phyloP scores from a whole-genome alignment of 306 rosid genomes.

The Citrullus amarus region DNA sequence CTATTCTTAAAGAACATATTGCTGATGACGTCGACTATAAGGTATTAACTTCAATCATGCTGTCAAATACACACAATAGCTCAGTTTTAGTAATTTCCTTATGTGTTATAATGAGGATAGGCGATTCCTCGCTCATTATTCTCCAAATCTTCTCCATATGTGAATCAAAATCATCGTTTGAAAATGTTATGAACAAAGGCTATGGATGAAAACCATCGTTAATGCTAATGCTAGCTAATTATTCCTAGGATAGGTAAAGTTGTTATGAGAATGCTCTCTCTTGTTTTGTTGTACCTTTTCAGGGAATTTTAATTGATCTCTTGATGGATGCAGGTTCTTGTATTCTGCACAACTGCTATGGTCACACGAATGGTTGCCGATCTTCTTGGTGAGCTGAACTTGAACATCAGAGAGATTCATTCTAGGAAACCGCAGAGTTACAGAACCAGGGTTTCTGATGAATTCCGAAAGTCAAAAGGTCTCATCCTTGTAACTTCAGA shows the following conservation, averaged over 20 bases:
- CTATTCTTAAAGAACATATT: constrained; percentile 72
- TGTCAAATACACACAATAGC: not conserved
- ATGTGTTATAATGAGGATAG: not conserved
- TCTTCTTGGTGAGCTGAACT: constrained; percentile 69
- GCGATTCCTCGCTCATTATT: not conserved
- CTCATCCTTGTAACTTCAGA: constrained; percentile 88
- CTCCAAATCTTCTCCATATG: not conserved
- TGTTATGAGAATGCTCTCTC: not conserved
- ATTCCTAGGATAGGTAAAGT: not conserved
- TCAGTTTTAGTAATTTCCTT: not conserved
- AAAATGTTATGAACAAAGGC: no score
- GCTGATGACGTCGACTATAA: constrained; percentile 84
- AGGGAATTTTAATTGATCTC: constrained; percentile 13
- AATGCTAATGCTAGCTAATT: no score
- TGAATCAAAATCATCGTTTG: not conserved
- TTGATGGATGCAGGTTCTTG: constrained; percentile 63
- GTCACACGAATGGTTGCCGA: constrained; percentile 76
- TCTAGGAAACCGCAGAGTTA: constrained; percentile 87
- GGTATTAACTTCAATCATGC: constrained; percentile 31
- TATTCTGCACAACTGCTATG: constrained; percentile 99
- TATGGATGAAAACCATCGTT: no score
- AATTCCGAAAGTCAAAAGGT: constrained; percentile 86
- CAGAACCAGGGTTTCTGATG: constrained; percentile 87
- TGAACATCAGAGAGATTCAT: constrained; percentile 95
- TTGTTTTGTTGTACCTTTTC: not conserved